Evolutionary conservation across 2,329 filamentous ascomycete genomes (phyloP).

Genomic region (Blumeria hordei): DNA sequence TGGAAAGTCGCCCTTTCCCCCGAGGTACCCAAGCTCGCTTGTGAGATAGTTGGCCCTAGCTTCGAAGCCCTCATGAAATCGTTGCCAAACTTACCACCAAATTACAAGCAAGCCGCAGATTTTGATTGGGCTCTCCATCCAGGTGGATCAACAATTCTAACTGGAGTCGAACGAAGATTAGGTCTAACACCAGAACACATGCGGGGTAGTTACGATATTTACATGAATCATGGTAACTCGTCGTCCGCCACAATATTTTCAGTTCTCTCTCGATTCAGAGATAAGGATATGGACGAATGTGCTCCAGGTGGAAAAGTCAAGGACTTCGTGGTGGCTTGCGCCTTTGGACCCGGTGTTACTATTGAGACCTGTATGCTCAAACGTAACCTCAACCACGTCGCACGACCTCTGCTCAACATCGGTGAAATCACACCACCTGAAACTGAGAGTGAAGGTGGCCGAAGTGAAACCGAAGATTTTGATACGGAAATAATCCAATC

Average conservation of each 20-base stretch:
- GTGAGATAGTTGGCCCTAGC: conserved; percentile 24
- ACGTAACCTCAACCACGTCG: conserved; percentile 13
- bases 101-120: conserved; percentile 24
- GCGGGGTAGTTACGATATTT: conserved; percentile 44
- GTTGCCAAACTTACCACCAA: conserved; percentile 20
- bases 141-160: conserved; percentile 40
- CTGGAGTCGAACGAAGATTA: conserved; percentile 34
- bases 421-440: conserved; percentile 14
- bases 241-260: conserved; percentile 46
- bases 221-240: conserved; percentile 43
- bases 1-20: conserved; percentile 44
- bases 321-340: conserved; percentile 40
- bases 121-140: conserved; percentile 57
- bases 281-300: conserved; percentile 32
- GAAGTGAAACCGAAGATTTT: conserved; percentile 9
- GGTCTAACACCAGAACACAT: conserved; percentile 36
- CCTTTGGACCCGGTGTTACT: conserved; percentile 44
- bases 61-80: conserved; percentile 29
- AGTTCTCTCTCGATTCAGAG: conserved; percentile 35
- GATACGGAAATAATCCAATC: conserved; percentile 3
- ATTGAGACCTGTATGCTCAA: conserved; percentile 45
- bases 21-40: conserved; percentile 32
- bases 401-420: conserved; percentile 5
- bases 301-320: conserved; percentile 25
- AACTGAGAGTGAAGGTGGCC: conserved; percentile 12